These are phyloP conservation scores for Penicillium desertorum DNA, from an alignment of 495 filamentous ascomycete genomes.

Conservation along the genomic window DNA sequence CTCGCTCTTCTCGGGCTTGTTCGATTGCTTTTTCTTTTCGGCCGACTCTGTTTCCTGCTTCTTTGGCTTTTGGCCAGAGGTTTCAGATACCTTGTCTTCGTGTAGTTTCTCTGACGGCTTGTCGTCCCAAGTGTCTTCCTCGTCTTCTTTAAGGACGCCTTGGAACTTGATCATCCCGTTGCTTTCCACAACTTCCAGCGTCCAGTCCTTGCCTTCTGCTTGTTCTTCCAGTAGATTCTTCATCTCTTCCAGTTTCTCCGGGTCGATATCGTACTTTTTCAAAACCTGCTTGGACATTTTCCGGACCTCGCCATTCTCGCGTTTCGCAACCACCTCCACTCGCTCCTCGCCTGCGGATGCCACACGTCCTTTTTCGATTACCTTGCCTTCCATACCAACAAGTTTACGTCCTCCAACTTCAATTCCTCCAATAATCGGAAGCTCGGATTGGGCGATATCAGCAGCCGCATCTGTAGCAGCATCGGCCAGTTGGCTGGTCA, in stretches of 20 bases:
- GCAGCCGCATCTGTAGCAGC: slow-evolving; percentile 17
- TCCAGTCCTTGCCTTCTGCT: slow-evolving; percentile 48
- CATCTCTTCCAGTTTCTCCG: slow-evolving; percentile 63
- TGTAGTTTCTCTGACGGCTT: slow-evolving; percentile 15
- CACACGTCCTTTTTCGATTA: slow-evolving; percentile 54
- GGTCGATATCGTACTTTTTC: slow-evolving; percentile 67
- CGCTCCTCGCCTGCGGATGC: slow-evolving; percentile 41
- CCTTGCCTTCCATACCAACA: slow-evolving; percentile 56
- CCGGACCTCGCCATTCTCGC: slow-evolving; percentile 56
- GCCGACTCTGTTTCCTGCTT: slow-evolving; percentile 3
- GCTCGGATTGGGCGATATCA: slow-evolving; percentile 21
- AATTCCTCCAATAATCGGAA: slow-evolving; percentile 57
- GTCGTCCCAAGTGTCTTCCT: slow-evolving; percentile 29
- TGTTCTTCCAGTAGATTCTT: slow-evolving; percentile 52
- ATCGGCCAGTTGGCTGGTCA: slow-evolving; percentile 38
- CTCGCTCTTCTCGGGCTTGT: slow-evolving; percentile 23
- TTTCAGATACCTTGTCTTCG: neutral
- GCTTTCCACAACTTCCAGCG: slow-evolving; percentile 45
- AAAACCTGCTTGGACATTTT: slow-evolving; percentile 60
- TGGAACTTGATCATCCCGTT: slow-evolving; percentile 53
- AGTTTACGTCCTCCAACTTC: slow-evolving; percentile 57
- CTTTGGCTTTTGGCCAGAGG: neutral
- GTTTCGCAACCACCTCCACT: slow-evolving; percentile 54
- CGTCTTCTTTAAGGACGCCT: slow-evolving; percentile 38
- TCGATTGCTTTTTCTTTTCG: slow-evolving; percentile 21